A percentile compares a stretch with the other conserved stretches of the same genome.
Conservation (phyloP, 768 basidiomycete genomes). For the Amanita pseudoporphyria region DNA sequence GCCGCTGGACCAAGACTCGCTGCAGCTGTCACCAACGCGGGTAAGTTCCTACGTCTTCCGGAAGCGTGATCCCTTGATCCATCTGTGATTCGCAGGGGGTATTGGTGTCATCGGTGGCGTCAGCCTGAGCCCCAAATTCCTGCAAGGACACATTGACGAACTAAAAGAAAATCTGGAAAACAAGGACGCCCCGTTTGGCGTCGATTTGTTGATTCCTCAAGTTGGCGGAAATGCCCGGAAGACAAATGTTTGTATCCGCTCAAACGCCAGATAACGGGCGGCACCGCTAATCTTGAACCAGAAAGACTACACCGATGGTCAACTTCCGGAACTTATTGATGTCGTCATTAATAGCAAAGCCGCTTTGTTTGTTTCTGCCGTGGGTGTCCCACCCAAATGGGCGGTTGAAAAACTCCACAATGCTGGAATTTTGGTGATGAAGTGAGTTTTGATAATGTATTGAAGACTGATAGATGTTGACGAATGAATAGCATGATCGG, state of each 20-base stretch:
- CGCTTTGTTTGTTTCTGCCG: constrained; percentile 73
- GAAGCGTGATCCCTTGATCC: background rate
- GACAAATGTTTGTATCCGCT: constrained; percentile 45
- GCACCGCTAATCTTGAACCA: constrained; percentile 8
- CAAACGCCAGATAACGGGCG: background rate
- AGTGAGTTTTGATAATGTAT: constrained; percentile 39
- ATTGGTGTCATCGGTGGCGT: constrained; percentile 86
- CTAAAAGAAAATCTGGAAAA: constrained; percentile 68
- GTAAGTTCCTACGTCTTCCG: constrained; percentile 20
- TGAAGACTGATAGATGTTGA: constrained; percentile 4
- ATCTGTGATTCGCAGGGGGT: constrained; percentile 33
- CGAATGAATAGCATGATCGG: constrained; percentile 60
- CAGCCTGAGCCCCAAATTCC: constrained; percentile 61
- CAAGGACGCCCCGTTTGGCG: constrained; percentile 68
- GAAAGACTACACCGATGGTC: constrained; percentile 72
- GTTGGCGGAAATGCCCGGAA: constrained; percentile 76
- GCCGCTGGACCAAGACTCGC: constrained; percentile 80
- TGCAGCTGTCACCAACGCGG: constrained; percentile 88
- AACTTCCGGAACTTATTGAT: constrained; percentile 68
- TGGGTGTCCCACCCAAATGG: constrained; percentile 78
- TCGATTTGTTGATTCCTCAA: constrained; percentile 79
- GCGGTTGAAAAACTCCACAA: constrained; percentile 75
- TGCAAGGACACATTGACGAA: constrained; percentile 58
- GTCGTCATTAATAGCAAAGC: constrained; percentile 69
- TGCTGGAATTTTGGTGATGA: constrained; percentile 77